A percentile compares a stretch with the other conserved stretches of the same genome.
Conservation (phyloP, 352 stramenopile genomes). For the Pythium oligandrum region DNA sequence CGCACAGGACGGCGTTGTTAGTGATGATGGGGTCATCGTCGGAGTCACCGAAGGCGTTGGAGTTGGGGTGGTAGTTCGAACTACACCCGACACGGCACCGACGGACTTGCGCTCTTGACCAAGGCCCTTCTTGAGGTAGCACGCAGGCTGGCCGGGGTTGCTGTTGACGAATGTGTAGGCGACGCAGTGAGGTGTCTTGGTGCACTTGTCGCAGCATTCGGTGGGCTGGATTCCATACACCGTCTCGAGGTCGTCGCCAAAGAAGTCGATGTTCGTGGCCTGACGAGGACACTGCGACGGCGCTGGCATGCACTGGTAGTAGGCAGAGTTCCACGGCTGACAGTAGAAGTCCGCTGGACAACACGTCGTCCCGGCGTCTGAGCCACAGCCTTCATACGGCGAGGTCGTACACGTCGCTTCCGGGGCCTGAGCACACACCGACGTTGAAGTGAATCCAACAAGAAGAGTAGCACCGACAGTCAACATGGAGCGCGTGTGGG, state of each 20-base stretch:
- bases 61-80: constrained; percentile 5
- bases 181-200: constrained; percentile 20
- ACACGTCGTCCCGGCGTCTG: constrained; percentile 18
- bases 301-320: constrained; percentile 38
- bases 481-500: no score
- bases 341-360: constrained; percentile 39
- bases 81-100: constrained; percentile 23
- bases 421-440: neutral
- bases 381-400: constrained; percentile 19
- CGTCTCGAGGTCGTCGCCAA: constrained; percentile 33
- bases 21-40: neutral
- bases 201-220: constrained; percentile 27
- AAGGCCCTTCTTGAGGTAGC: constrained; percentile 30
- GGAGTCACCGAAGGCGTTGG: neutral
- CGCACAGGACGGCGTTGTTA: constrained; percentile 7
- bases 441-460: no score
- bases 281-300: constrained; percentile 30
- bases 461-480: no score
- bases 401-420: constrained; percentile 15
- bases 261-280: constrained; percentile 35
- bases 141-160: constrained; percentile 24
- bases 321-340: constrained; percentile 34
- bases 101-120: constrained; percentile 3
- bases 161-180: constrained; percentile 39
- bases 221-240: constrained; percentile 19